A percentile compares a stretch with the other conserved stretches of the same genome.
Evolutionary conservation across 208 protist species (phyloP).

Genomic region (Herpetomonas samuelpessoai): DNA sequence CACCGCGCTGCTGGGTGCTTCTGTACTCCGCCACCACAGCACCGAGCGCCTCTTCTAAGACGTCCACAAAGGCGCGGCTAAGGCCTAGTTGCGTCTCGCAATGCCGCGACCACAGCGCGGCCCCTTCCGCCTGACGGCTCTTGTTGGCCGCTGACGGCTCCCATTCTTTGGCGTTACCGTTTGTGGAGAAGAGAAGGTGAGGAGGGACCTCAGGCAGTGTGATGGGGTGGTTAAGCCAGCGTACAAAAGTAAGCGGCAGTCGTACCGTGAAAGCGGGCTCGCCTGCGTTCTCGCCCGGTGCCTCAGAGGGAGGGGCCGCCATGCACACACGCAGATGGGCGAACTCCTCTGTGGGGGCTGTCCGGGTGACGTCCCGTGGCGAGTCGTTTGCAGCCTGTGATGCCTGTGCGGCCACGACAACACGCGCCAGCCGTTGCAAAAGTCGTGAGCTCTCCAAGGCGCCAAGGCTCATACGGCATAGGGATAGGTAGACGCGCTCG

Average conservation of each 20-base stretch:
- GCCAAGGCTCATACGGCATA: slow-evolving; percentile 35
- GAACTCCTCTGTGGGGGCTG: too few species aligned
- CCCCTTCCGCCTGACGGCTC: too few species aligned
- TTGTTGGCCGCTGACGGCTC: neutral
- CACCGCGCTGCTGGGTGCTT: neutral
- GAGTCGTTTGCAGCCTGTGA: too few species aligned
- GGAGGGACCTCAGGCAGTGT: neutral
- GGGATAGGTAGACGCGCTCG: slow-evolving; percentile 16
- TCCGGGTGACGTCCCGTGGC: too few species aligned
- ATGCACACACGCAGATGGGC: too few species aligned
- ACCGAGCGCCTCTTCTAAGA: neutral
- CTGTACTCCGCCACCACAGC: neutral
- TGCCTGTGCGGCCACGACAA: too few species aligned
- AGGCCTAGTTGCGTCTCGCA: neutral
- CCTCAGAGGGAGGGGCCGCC: too few species aligned
- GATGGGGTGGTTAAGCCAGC: neutral
- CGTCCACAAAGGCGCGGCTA: neutral
- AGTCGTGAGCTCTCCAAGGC: slow-evolving; percentile 27
- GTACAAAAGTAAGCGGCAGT: neutral
- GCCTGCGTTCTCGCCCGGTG: too few species aligned
- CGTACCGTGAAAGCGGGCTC: too few species aligned
- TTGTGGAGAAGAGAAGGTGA: neutral
- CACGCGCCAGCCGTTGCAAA: slow-evolving; percentile 14
- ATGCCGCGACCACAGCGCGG: neutral
- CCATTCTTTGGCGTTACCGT: neutral